Evolutionary conservation across 2,329 filamentous ascomycete species (phyloP).

Genomic region (Neoascochyta sp.): DNA sequence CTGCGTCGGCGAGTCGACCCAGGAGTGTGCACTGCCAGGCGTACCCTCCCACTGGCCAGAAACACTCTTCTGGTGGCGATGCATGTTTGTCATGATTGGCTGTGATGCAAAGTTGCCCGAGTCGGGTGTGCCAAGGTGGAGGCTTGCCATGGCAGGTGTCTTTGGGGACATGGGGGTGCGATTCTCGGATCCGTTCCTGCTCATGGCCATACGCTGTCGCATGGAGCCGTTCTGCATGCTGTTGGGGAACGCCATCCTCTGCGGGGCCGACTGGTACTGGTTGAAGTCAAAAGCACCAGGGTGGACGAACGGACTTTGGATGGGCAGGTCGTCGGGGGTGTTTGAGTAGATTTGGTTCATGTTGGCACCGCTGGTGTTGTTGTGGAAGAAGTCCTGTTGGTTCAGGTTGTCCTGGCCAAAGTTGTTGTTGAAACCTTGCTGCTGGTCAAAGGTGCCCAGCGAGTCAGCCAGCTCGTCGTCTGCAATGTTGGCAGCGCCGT

Average conservation of each 20-base stretch:
- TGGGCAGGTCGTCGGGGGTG: constrained; percentile 86
- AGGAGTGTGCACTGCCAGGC: constrained; percentile 77
- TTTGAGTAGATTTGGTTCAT: constrained; percentile 77
- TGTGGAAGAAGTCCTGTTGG: constrained; percentile 54
- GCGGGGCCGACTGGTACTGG: constrained; percentile 68
- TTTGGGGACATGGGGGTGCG: constrained; percentile 83
- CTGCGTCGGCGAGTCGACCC: constrained; percentile 82
- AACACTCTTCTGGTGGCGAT: constrained; percentile 73
- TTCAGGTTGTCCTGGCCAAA: constrained; percentile 56
- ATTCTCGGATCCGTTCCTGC: constrained; percentile 62
- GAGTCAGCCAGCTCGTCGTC: constrained; percentile 83
- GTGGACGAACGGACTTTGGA: constrained; percentile 82
- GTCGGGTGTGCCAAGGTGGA: constrained; percentile 70
- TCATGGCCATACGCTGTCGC: constrained; percentile 46
- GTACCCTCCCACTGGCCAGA: constrained; percentile 91
- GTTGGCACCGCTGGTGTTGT: constrained; percentile 52
- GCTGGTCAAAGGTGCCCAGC: constrained; percentile 54
- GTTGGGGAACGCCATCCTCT: constrained; percentile 44
- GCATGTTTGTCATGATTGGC: constrained; percentile 67
- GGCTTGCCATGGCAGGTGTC: constrained; percentile 69
- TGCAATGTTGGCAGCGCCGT: constrained; percentile 72
- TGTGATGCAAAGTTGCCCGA: constrained; percentile 70
- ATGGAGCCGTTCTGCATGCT: constrained; percentile 34
- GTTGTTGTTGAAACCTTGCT: constrained; percentile 41
- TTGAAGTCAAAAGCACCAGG: constrained; percentile 66